Conservation (phyloP, 345 rosid species). For the Camelina hispida region DNA sequence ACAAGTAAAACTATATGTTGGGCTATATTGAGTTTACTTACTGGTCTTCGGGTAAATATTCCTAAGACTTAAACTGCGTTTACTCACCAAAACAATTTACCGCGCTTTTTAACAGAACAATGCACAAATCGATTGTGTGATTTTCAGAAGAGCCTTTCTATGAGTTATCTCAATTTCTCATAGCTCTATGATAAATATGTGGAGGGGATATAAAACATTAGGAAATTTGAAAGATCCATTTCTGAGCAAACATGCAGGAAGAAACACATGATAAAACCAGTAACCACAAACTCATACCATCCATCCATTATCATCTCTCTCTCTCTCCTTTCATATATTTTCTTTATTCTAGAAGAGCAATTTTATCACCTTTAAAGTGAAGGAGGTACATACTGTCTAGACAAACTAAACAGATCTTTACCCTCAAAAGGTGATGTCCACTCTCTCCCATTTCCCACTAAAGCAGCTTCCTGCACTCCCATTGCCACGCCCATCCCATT, state of each 20-base stretch:
- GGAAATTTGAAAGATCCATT: slow-evolving; percentile 37
- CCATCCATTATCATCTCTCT: not conserved
- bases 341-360: slow-evolving; percentile 35
- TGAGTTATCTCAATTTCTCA: too few species aligned
- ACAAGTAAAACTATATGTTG: not conserved
- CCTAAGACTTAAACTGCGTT: not conserved
- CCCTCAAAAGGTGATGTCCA: slow-evolving; percentile 97
- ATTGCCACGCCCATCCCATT: slow-evolving; percentile 45
- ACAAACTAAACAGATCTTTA: slow-evolving; percentile 85
- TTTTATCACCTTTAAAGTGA: slow-evolving; percentile 31
- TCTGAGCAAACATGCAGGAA: slow-evolving; percentile 36
- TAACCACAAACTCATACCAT: slow-evolving; percentile 44
- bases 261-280: slow-evolving; percentile 42
- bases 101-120: not conserved
- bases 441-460: slow-evolving; percentile 60
- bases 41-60: too few species aligned
- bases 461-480: slow-evolving; percentile 53
- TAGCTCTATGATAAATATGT: slow-evolving; percentile 1
- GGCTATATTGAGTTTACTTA: not conserved
- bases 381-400: slow-evolving; percentile 68
- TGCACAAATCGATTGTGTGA: not conserved
- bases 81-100: not conserved
- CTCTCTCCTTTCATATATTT: not conserved
- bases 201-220: not conserved
- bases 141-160: not conserved